Base-by-base conservation (phyloP, 176 grass and related monocot genomes). In the Bolboschoenus planiculmis region DNA sequence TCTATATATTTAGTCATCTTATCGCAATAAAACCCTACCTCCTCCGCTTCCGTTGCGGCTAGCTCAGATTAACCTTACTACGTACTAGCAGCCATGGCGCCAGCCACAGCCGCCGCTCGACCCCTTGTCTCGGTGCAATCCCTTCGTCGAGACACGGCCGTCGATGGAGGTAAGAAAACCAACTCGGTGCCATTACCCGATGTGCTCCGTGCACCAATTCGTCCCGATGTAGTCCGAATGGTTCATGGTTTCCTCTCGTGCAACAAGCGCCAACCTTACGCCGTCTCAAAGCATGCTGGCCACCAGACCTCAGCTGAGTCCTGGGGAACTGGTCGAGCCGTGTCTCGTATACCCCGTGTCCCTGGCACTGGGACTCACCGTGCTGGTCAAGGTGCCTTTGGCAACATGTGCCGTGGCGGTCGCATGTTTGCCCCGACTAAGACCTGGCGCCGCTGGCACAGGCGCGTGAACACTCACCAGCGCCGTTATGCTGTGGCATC, bases 261-360 rank as follows among this genome's bases (percentile, higher is more conserved):
- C 88, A 98, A 98, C 91, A 87, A 85, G 84, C 92, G 92, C 47
- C 92, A 91, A 85, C 95, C 95, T 7, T 98, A 95, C 82, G 95
- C 92, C 9, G 92, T 98, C 4, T 98, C 95, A 55, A 90, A 83
- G 72, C 89, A 86, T 66, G 95, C 95, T 11, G 96, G 96, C 0
- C 96, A 98, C 85, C 96, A 98, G 92, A 98, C 92, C 3, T 98
- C 96, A 4, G 92, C 96, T 0, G 89, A 95, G 80, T 98, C 96
- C 1, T 98, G 92, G 90, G 90, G 96, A 0, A 98, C 92, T 0
- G 96, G 96, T 0, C 96, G 96, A 18, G 92, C 96, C 0, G 96
- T 95, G 15, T 98, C 92, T 0, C 92, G 96, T 88, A 95, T 98
- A 46, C 92, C 96, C 0, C 96, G 96, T 26, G 92, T 98, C 8